Conservation (phyloP, 1,139 yeast species). For the Suhomyces bokatorum region DNA sequence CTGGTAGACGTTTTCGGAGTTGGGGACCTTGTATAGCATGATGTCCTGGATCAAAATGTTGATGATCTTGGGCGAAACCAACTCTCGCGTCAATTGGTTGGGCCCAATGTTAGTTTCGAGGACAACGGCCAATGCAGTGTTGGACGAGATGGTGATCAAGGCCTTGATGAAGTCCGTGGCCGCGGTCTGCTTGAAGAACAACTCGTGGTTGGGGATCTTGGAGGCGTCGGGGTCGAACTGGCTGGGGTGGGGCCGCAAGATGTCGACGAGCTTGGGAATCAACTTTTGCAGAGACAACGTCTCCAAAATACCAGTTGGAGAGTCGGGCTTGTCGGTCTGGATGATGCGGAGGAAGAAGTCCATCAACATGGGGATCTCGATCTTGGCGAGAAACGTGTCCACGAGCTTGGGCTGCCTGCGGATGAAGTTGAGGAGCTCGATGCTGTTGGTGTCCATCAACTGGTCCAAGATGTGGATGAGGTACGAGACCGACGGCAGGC, state of each 20-base stretch:
- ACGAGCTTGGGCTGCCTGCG: constrained; percentile 53
- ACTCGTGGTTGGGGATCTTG: constrained; percentile 33
- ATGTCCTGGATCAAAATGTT: constrained; percentile 43
- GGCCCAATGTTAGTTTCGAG: constrained; percentile 52
- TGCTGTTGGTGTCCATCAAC: constrained; percentile 47
- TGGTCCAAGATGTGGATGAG: constrained; percentile 47
- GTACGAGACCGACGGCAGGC: constrained; percentile 43
- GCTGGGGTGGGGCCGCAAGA: constrained; percentile 47
- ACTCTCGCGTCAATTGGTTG: constrained; percentile 46
- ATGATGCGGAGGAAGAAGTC: constrained; percentile 58
- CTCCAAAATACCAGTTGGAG: constrained; percentile 63
- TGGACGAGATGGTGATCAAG: constrained; percentile 88
- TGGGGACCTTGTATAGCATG: constrained; percentile 32
- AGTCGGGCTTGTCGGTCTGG: constrained; percentile 65
- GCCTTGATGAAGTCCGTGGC: constrained; percentile 96
- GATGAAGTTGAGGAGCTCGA: constrained; percentile 53
- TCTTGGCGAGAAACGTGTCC: constrained; percentile 53
- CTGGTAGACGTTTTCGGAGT: constrained; percentile 14
- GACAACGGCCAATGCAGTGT: constrained; percentile 48
- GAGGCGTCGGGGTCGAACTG: constrained; percentile 26
- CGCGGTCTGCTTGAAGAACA: constrained; percentile 78
- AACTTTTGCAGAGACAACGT: constrained; percentile 51
- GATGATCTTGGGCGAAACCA: constrained; percentile 41
- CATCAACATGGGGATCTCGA: constrained; percentile 59
- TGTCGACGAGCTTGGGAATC: constrained; percentile 52